A percentile compares a stretch with the other conserved stretches of the same genome.
Evolutionary conservation across 495 filamentous ascomycete genomes (phyloP).

Genomic region (Hypoxylon subgilvum): DNA sequence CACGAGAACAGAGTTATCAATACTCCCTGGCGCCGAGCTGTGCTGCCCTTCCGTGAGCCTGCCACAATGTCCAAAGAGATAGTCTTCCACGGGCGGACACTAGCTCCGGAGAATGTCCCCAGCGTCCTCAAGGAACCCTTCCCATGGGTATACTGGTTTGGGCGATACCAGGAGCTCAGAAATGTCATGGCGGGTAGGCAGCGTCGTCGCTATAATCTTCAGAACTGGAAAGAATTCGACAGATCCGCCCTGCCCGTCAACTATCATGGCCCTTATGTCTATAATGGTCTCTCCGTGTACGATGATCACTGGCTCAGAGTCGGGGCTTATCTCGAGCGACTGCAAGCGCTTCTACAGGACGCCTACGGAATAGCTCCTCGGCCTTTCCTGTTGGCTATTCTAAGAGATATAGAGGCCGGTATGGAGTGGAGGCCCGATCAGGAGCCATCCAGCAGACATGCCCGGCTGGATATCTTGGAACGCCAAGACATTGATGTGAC

Average conservation of each 20-base stretch:
- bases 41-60: constrained; percentile 40
- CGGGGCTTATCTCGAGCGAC: constrained; percentile 30
- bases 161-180: constrained; percentile 16
- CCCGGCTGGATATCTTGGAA: constrained; percentile 33
- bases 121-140: constrained; percentile 32
- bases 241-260: constrained; percentile 33
- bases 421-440: constrained; percentile 14
- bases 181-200: constrained; percentile 27
- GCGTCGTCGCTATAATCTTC: constrained; percentile 30
- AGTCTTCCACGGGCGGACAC: constrained; percentile 26
- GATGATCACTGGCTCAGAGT: constrained; percentile 39
- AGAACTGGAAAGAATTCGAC: constrained; percentile 24
- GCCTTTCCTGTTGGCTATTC: constrained; percentile 32
- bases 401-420: constrained; percentile 40
- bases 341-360: constrained; percentile 13
- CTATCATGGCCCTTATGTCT: constrained; percentile 27
- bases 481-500: not conserved
- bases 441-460: not conserved
- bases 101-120: constrained; percentile 10
- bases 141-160: constrained; percentile 30
- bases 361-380: constrained; percentile 34
- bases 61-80: constrained; percentile 23
- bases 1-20: constrained; percentile 32
- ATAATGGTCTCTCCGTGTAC: constrained; percentile 31
- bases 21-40: constrained; percentile 37